Base-by-base conservation (phyloP, 495 filamentous ascomycete species). In the Apodospora peruviana region DNA sequence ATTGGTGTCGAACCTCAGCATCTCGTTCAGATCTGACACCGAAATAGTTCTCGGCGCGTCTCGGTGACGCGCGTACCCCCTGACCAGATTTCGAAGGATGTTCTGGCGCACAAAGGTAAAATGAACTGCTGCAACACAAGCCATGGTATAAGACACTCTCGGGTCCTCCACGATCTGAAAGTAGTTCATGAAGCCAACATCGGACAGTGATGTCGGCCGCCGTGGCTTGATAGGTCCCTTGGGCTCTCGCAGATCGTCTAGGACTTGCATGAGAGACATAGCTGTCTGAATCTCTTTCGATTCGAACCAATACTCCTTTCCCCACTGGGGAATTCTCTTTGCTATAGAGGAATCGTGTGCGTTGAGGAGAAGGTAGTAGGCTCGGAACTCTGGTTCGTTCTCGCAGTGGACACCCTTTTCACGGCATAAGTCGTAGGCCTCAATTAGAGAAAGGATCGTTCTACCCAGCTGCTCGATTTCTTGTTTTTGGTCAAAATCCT, bases 391-490 rank as follows among this genome's bases (percentile, higher is more conserved):
- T 12, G 83, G 73, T 61, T 97, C 93, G 53, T 96, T 94, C 43
- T 69, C 61, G 43, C 75, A 79, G 12, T 47, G 37, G 19, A 78
- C 69, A 1, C 58, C 59, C 42, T 72, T 71, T 16, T 67, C 64
- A 18, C 65, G 68, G 60, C 83, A 85, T 50, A 89, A 84, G 45
- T 95, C 89, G 59, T 95, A 95, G 48, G 90, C 85, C 51, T 94
- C 87, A 61, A 89, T 86, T 3, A 99, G 72, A 0, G 91, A 94
- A 5, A 93, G 74, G 43, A 96, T 76, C 1, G 91, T 87, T 56
- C 90, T 87, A 55, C 86, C 85, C 12, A 99, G 77, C 58, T 97
- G 94, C 65, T 99, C 91, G 18, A 88, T 78, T 62, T 99, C 94
- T 64, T 96, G 91, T 45, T 90, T 87, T 42, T 81, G 80, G 35